These are phyloP conservation scores for Notholithocarpus densiflorus DNA, from an alignment of 306 rosid species.

Conservation along the genomic window DNA sequence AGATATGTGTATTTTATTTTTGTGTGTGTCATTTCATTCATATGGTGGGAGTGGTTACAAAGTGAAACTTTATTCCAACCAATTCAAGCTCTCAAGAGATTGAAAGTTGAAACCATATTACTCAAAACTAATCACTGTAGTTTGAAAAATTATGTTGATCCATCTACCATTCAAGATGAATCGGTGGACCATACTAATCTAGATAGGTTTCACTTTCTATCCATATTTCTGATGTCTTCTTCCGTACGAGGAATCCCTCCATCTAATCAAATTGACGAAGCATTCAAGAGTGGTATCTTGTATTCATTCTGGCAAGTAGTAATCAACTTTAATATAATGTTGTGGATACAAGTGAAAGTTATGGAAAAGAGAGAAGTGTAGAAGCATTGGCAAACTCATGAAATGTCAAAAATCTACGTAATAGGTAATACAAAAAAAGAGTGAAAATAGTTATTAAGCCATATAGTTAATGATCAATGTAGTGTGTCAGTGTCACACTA, in stretches of 20 bases:
- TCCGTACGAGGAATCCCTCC: not conserved
- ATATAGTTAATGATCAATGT: no score
- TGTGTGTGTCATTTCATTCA: not conserved
- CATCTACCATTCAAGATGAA: slow-evolving; percentile 1
- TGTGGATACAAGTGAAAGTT: no score
- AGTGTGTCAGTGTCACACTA: no score
- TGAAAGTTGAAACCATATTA: not conserved
- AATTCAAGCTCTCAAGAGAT: not conserved
- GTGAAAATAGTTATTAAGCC: no score
- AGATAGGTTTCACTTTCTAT: not conserved
- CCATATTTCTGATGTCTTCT: not conserved
- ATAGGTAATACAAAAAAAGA: no score
- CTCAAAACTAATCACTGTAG: not conserved
- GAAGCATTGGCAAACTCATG: no score
- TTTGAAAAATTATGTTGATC: not conserved
- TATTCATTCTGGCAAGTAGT: no score
- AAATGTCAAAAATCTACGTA: no score
- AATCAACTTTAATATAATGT: no score
- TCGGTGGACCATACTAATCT: not conserved
- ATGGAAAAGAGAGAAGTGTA: no score
- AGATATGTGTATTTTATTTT: not conserved
- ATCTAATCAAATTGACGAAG: not conserved
- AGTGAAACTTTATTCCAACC: not conserved
- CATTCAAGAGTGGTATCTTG: no score
- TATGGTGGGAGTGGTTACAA: not conserved